These are phyloP conservation scores for Umbilicus rupestris DNA, from an alignment of 164 flowering plant species.

Conservation along the genomic window DNA sequence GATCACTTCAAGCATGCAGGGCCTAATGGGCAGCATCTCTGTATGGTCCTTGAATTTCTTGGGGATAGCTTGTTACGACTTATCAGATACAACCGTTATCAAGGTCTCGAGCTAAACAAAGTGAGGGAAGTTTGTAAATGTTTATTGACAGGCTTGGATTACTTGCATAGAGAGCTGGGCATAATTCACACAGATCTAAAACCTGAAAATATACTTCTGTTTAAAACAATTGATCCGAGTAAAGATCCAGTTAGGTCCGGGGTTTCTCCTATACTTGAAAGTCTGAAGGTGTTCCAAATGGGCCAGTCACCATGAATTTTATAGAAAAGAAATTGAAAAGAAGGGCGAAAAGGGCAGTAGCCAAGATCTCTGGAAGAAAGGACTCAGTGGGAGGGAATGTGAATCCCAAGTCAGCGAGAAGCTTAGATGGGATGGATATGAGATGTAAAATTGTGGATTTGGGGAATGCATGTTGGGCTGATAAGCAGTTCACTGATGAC, in stretches of 20 bases:
- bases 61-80: conserved; percentile 82
- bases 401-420: conserved; percentile 30
- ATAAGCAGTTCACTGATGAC: conserved; percentile 58
- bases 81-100: conserved; percentile 60
- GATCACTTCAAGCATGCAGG: conserved; percentile 90
- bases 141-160: conserved; percentile 72
- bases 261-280: conserved; percentile 60
- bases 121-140: conserved; percentile 80
- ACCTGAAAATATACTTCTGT: conserved; percentile 87
- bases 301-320: conserved; percentile 36
- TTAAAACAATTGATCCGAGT: conserved; percentile 67
- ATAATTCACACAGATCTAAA: conserved; percentile 85
- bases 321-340: conserved; percentile 68
- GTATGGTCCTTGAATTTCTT: conserved; percentile 89
- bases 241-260: conserved; percentile 77
- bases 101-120: conserved; percentile 53
- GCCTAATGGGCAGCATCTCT: conserved; percentile 88
- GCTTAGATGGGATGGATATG: conserved; percentile 68
- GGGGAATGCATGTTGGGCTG: conserved; percentile 94
- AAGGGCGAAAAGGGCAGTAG: conserved; percentile 74
- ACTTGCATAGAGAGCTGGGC: conserved; percentile 71
- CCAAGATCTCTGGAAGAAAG: conserved; percentile 61
- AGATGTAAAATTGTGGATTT: conserved; percentile 92
- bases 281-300: conserved; percentile 68
- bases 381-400: conserved; percentile 44